Evolutionary conservation across 176 grass and related monocot species (phyloP).

Genomic region (Ampelocalamus luodianensis): DNA sequence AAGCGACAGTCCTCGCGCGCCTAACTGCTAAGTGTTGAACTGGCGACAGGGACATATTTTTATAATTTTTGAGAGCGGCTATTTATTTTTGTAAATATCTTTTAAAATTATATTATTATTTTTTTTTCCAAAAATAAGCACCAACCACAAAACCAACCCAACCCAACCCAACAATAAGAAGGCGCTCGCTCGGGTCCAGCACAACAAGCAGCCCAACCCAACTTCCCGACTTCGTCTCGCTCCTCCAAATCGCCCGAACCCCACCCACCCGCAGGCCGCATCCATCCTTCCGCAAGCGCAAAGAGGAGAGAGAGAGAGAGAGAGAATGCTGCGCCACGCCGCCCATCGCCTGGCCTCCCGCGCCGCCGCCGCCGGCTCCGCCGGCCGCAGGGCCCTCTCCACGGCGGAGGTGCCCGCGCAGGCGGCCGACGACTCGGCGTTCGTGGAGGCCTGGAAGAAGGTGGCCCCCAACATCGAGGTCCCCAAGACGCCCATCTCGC

Average conservation of each 20-base stretch:
- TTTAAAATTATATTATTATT: no score
- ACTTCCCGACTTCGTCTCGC: no score
- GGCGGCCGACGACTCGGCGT: conserved; percentile 56
- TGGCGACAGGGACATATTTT: no score
- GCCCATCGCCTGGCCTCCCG: conserved; percentile 56
- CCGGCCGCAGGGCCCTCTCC: conserved; percentile 45
- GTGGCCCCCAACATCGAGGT: conserved; percentile 68
- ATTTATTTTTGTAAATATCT: no score
- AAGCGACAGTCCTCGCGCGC: no score
- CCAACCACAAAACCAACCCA: neutral
- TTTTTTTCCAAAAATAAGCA: no score
- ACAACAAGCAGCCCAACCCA: no score
- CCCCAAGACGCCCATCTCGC: conserved; percentile 64
- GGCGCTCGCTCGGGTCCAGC: no score
- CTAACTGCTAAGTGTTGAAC: no score
- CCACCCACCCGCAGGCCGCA: neutral
- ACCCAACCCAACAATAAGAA: no score
- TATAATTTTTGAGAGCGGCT: no score
- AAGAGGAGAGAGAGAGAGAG: neutral
- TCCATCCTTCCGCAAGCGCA: conserved; percentile 16
- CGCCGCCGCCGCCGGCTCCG: conserved; percentile 30
- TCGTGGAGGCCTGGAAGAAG: conserved; percentile 78
- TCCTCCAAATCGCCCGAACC: conserved; percentile 21
- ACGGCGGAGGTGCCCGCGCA: conserved; percentile 61
- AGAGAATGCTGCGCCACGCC: conserved; percentile 61